phyloP scores from a whole-genome alignment of 2,329 filamentous ascomycete genomes.

The Pseudopyrenochaeta lycopersici region DNA sequence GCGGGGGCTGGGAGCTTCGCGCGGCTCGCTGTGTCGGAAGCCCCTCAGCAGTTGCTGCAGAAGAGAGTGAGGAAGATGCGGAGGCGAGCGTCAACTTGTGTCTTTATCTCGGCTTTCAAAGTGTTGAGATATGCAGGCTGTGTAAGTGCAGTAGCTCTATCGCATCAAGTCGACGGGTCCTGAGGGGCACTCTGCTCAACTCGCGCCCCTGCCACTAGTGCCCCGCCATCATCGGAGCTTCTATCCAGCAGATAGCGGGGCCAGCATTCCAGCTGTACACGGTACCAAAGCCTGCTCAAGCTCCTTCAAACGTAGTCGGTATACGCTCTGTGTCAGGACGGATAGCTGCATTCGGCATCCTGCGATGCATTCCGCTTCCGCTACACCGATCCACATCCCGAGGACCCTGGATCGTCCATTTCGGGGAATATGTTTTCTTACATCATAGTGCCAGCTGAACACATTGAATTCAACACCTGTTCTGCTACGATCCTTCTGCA shows the following conservation, averaged over 20 bases:
- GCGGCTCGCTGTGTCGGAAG: constrained; percentile 17
- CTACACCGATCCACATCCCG: constrained; percentile 12
- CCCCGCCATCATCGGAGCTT: constrained; percentile 11
- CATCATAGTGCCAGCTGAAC: too few species aligned
- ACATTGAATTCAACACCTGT: too few species aligned
- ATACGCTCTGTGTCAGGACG: background rate
- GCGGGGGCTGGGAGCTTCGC: constrained; percentile 26
- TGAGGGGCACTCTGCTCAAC: constrained; percentile 11
- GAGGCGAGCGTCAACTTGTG: background rate
- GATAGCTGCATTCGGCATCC: constrained; percentile 12
- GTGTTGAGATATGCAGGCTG: constrained; percentile 27
- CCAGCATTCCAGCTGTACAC: too few species aligned
- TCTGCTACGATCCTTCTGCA: too few species aligned
- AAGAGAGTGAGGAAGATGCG: background rate
- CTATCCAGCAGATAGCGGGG: background rate
- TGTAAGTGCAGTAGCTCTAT: constrained; percentile 14
- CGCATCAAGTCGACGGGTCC: constrained; percentile 10
- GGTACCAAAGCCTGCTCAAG: background rate
- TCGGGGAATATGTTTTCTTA: too few species aligned
- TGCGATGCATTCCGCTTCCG: constrained; percentile 19
- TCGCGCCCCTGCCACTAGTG: background rate
- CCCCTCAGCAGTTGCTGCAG: constrained; percentile 28
- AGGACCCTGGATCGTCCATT: too few species aligned
- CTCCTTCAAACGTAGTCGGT: background rate
- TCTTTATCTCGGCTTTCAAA: constrained; percentile 13